Evolutionary conservation across 2,329 filamentous ascomycete genomes (phyloP), one percentile per base, ranked within the genome.

Genomic region (Fragosphaeria purpurea): DNA sequence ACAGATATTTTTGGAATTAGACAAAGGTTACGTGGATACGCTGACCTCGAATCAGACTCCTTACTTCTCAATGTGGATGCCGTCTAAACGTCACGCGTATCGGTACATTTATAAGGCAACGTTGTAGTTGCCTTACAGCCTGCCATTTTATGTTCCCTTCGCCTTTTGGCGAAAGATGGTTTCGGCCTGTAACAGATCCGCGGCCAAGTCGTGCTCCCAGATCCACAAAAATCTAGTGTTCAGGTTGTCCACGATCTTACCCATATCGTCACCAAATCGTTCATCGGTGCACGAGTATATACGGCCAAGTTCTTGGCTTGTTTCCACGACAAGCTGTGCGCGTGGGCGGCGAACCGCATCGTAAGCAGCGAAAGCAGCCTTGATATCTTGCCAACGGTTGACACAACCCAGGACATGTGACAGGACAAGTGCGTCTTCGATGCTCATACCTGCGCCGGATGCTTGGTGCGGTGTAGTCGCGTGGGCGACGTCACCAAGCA

Each of bases 401-500:
- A 53, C 52, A 13, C 13, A 5, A 3, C 41, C 46, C 30, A 56
- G 48, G 3, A 53, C 12, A n/a, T 50, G 44, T 11, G 54, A 52
- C 8, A 58, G 22, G 6, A 56, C 56, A 4, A 56, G 53, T 7
- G 56, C 57, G 30, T 58, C 57, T 49, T 58, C 57, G 12, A 58
- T 45, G 22, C 56, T 48, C 47, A 51, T 53, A 34, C 57, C 53
- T 13, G 56, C 57, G 1, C 57, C 57, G 1, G 53, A 49, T 30
- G 54, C 57, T 51, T 54, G 54, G 41, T 54, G 53, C 41, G 57
- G 57, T 13, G 53, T 57, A 47, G 42, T 35, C 48, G 76, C 76
- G 56, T 81, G 77, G 8, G 78, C 78, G 1, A 76, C 75, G 55
- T 81, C 77, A 9, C 77, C 77, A 0, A 76, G 64, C 4, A 80